Conservation (phyloP, 2,329 filamentous ascomycete genomes). For the Cladosporium sp. region DNA sequence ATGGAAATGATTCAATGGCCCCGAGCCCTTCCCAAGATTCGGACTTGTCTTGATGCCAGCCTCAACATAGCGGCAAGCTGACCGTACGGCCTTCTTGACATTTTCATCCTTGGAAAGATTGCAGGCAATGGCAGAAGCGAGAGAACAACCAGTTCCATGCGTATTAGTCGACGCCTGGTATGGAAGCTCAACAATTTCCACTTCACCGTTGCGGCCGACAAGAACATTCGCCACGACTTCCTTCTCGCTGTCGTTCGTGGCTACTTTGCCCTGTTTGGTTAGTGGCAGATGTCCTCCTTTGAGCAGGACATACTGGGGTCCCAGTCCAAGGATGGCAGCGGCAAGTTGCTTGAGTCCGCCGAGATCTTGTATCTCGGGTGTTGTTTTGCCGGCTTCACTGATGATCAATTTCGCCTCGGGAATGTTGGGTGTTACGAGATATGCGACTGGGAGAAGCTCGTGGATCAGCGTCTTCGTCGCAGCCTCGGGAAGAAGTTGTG, state of each 20-base stretch:
- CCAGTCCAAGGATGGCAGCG: constrained; percentile 60
- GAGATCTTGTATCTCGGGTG: constrained; percentile 51
- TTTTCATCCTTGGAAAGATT: constrained; percentile 60
- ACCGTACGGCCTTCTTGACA: constrained; percentile 58
- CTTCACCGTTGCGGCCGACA: constrained; percentile 50
- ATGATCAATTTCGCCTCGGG: constrained; percentile 68
- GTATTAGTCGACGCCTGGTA: constrained; percentile 76
- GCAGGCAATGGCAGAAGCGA: constrained; percentile 80
- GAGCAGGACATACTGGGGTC: constrained; percentile 74
- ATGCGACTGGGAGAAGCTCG: constrained; percentile 61
- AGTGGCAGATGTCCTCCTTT: constrained; percentile 92
- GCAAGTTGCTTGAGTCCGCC: constrained; percentile 67
- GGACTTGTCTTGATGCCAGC: constrained; percentile 64
- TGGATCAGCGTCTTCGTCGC: constrained; percentile 60
- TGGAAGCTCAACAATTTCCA: constrained; percentile 63
- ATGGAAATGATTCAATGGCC: constrained; percentile 76
- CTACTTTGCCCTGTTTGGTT: constrained; percentile 56
- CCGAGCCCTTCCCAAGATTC: constrained; percentile 61
- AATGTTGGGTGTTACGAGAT: constrained; percentile 71
- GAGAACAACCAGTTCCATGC: constrained; percentile 89
- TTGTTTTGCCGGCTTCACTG: constrained; percentile 44
- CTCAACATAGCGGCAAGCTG: constrained; percentile 68
- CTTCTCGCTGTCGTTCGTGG: constrained; percentile 55
- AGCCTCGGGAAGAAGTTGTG: constrained; percentile 60
- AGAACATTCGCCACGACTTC: constrained; percentile 73